Conservation (phyloP, 2,329 filamentous ascomycete species). For the Talaromyces amestolkiae region DNA sequence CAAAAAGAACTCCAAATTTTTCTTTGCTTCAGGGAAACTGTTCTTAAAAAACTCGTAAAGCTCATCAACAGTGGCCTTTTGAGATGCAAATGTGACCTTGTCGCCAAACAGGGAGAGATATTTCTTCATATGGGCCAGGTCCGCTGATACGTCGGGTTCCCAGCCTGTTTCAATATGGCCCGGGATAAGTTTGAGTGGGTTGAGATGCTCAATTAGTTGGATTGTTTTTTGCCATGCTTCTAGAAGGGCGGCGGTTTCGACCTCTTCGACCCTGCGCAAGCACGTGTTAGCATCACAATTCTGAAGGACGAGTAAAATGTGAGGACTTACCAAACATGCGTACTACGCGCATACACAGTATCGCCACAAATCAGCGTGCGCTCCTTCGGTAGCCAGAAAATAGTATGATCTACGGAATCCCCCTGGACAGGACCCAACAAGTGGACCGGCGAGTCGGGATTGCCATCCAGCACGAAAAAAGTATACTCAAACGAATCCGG, state of each 20-base stretch:
- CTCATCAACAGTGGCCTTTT: background rate
- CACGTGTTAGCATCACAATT: background rate
- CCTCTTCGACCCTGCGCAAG: slow-evolving; percentile 27
- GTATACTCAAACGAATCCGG: slow-evolving; percentile 28
- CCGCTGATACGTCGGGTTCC: background rate
- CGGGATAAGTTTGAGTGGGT: slow-evolving; percentile 24
- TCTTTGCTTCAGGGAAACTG: slow-evolving; percentile 2
- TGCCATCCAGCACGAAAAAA: slow-evolving; percentile 31
- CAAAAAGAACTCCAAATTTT: slow-evolving; percentile 37
- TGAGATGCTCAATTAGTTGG: slow-evolving; percentile 28
- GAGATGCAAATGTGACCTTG: background rate
- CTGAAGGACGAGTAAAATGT: background rate
- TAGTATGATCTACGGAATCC: slow-evolving; percentile 30
- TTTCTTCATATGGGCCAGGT: slow-evolving; percentile 6
- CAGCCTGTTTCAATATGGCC: slow-evolving; percentile 3
- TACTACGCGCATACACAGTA: background rate
- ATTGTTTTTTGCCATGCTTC: slow-evolving; percentile 29
- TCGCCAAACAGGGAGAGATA: slow-evolving; percentile 21
- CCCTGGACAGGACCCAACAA: slow-evolving; percentile 35
- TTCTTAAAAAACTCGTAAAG: background rate
- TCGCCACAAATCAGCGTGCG: slow-evolving; percentile 27
- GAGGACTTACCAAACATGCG: background rate
- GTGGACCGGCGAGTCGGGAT: slow-evolving; percentile 26
- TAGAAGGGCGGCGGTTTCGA: slow-evolving; percentile 28
- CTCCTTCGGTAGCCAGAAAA: slow-evolving; percentile 33